These are phyloP conservation scores for Rhodotorula paludigena DNA, from an alignment of 768 basidiomycete genomes.

Conservation along the genomic window DNA sequence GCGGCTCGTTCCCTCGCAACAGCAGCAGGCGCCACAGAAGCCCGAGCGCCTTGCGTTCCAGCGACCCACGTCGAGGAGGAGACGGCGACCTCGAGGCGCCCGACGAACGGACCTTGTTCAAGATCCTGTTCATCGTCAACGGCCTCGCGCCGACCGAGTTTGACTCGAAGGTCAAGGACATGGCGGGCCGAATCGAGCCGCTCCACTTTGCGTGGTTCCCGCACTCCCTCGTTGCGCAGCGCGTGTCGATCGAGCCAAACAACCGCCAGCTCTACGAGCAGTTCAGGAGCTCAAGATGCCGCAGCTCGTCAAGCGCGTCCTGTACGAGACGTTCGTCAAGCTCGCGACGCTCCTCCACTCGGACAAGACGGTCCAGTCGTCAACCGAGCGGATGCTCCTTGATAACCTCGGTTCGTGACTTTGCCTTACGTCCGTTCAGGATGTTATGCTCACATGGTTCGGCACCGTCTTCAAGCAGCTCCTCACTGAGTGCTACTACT, in stretches of 20 bases:
- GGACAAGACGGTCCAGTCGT: conserved; percentile 78
- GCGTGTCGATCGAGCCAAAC: conserved; percentile 92
- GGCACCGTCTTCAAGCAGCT: conserved; percentile 96
- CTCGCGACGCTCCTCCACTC: conserved; percentile 80
- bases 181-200: conserved; percentile 77
- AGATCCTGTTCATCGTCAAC: conserved; percentile 95
- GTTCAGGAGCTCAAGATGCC: conserved; percentile 72
- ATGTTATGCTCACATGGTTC: conserved; percentile 85
- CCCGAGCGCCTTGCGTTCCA: conserved; percentile 58
- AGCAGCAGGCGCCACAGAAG: conserved; percentile 45
- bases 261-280: conserved; percentile 92
- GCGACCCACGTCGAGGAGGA: conserved; percentile 69
- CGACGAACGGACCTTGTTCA: conserved; percentile 81
- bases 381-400: conserved; percentile 74
- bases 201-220: conserved; percentile 90
- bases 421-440: conserved; percentile 81
- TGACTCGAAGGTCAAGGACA: conserved; percentile 76
- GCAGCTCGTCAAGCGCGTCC: conserved; percentile 64
- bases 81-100: conserved; percentile 62
- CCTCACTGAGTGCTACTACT: conserved; percentile 92
- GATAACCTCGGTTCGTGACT: conserved; percentile 97
- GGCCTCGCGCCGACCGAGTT: conserved; percentile 93
- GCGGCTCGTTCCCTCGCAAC: conserved; percentile 41
- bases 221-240: conserved; percentile 92
- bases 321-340: conserved; percentile 92